Base-by-base conservation (phyloP, 1,284 basidiomycete genomes). In the Coniophora puteana region DNA sequence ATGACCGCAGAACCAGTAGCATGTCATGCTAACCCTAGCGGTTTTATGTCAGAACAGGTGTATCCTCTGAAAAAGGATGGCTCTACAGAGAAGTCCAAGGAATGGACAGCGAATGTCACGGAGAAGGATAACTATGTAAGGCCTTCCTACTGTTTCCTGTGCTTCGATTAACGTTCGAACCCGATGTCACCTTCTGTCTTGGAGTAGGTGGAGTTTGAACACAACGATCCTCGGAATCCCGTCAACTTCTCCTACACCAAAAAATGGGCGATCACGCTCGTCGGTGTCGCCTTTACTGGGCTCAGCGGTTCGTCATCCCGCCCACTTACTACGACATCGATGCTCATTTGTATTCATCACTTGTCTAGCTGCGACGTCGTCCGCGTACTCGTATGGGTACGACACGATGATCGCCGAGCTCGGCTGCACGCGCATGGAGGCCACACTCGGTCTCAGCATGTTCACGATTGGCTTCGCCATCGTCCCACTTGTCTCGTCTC, bases 381-480 rank as follows among this genome's bases (percentile, higher is more conserved):
- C 66, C 4, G 66, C 69, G 1, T 76, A 67, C 51, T 52, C 66
- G 4, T 66, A 52, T 50, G 70, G 45, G 48, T 63, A 45, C 31
- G 46, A 58, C 1, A 63, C 62, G 1, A 69, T 78, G 70, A 56
- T 49, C 28, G 45, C 45, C 4, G 72, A 78, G 35, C 51, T 76
- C 5, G 53, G 59, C 26, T 61, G 61, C 35, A 66, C 57, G 4
- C 41, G 59, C 8, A 36, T 65, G 13, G 50, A 65, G 32, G 64
- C 61, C 21, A 62, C 61, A 2, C 52, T 61, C 3, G 75, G 62
- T 11, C 54, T 66, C 25, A 66, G 58, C 38, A 53, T 65, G 36
- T 76, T 65, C 51, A 65, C 61, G 30, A 43, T 72, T 30, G 76
- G 74, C 0, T 78, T 73, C 38, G 69, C 62, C 2, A 45, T 75